A percentile compares a stretch with the other conserved stretches of the same genome.
These are phyloP conservation scores for Epichloe typhina DNA, from an alignment of 2,329 filamentous ascomycete species.

Conservation along the genomic window DNA sequence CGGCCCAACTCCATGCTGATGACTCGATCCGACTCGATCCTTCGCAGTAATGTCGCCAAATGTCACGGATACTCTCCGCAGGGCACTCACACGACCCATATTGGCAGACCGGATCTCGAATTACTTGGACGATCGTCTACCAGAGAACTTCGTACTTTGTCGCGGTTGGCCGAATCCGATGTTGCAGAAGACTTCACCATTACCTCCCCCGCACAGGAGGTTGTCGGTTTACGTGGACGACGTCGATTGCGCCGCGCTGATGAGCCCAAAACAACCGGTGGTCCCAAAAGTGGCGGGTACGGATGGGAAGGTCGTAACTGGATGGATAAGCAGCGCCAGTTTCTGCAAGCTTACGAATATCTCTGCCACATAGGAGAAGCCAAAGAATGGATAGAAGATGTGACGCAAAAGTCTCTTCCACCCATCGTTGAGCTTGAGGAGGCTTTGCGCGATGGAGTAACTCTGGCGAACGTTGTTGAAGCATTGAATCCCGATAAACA, in stretches of 20 bases:
- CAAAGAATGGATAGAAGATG: constrained; percentile 95
- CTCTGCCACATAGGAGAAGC: constrained; percentile 97
- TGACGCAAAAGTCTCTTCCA: constrained; percentile 73
- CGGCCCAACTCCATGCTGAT: constrained; percentile 51
- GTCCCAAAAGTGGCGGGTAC: constrained; percentile 39
- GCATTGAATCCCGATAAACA: constrained; percentile 66
- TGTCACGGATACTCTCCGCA: constrained; percentile 18
- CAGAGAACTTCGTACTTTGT: constrained; percentile 75
- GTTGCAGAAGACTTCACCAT: constrained; percentile 72
- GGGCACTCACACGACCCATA: constrained; percentile 24
- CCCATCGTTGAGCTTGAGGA: constrained; percentile 92
- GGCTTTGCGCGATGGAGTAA: constrained; percentile 82
- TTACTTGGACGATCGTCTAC: constrained; percentile 80
- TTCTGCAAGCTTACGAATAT: constrained; percentile 94
- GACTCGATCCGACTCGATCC: constrained; percentile 42
- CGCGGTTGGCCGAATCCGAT: constrained; percentile 64
- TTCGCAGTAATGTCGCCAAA: constrained; percentile 20
- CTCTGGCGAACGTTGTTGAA: constrained; percentile 85
- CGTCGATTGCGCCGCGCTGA: constrained; percentile 65
- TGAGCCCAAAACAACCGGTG: constrained; percentile 33
- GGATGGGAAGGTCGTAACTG: constrained; percentile 78
- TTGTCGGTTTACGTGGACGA: constrained; percentile 74
- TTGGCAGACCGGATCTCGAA: constrained; percentile 62
- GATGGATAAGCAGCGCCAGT: constrained; percentile 98
- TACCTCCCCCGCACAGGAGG: constrained; percentile 66